These are phyloP conservation scores for Zopfia rhizophila DNA, from an alignment of 2,329 filamentous ascomycete genomes.

Conservation along the genomic window DNA sequence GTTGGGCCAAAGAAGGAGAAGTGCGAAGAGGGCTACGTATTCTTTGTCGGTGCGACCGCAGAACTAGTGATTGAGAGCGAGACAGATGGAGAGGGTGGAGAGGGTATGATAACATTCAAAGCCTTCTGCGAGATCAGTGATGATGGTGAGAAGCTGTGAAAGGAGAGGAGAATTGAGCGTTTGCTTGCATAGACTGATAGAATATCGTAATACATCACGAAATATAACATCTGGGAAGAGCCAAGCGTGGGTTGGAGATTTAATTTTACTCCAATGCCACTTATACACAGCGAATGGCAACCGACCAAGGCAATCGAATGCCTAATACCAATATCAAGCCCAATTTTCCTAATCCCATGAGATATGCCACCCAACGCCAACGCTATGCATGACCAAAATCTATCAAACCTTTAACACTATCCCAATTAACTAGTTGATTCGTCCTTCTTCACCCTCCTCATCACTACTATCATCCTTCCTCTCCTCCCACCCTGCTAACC, in stretches of 20 bases:
- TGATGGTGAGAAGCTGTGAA: conserved; percentile 39
- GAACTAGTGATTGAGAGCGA: conserved; percentile 80
- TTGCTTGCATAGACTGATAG: too few species aligned
- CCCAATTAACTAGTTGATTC: neutral
- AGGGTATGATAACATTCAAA: conserved; percentile 88
- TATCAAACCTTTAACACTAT: neutral
- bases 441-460: conserved; percentile 41
- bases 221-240: too few species aligned
- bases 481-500: conserved; percentile 59
- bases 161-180: too few species aligned
- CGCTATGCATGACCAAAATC: conserved; percentile 21
- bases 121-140: conserved; percentile 84
- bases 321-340: too few species aligned
- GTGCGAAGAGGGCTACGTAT: conserved; percentile 63
- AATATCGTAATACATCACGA: too few species aligned
- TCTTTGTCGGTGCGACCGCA: conserved; percentile 83
- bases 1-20: conserved; percentile 85
- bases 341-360: too few species aligned
- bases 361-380: conserved; percentile 23
- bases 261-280: too few species aligned
- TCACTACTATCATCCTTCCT: conserved; percentile 54
- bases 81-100: conserved; percentile 56
- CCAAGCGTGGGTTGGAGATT: too few species aligned
- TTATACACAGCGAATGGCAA: too few species aligned
- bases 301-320: too few species aligned